Base-by-base conservation (phyloP, 1,139 yeast species). In the Debaryomycetaceae sp. region DNA sequence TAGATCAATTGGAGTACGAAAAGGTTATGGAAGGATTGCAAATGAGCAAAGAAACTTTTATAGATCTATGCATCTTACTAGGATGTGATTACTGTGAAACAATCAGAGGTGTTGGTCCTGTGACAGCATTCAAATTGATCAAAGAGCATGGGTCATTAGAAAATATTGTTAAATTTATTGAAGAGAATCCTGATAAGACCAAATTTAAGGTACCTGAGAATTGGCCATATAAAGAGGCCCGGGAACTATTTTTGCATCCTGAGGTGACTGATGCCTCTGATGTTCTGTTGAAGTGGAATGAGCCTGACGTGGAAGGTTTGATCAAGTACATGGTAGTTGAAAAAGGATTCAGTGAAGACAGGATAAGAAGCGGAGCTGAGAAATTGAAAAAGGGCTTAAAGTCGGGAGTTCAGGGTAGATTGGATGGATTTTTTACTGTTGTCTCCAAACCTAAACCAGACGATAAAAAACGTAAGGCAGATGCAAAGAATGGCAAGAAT, bases 11-110 rank as follows among this genome's bases (percentile, higher is more conserved):
- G 41, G 76, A 81, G 42, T 78, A 86, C 35, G 70, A 68, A 5
- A 75, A 77, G 41, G 94, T 88, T 0, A 65, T 91, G 43, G 84
- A 81, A 48, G 95, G 91, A 0, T 70, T 92, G 45, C 92, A 75
- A 19, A 70, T 92, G 73, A 78, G 80, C 37, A 71, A 77, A 40
- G 77, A 75, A 19, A 85, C 89, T 42, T 92, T 92, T 60, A 78
- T 94, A 39, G 99, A 92, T 59, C 65, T 92, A 53, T 91, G 98
- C 67, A 92, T 94, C 36, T 70, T 92, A 53, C 69, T 94, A 34
- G 99, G 99, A 1, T 92, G 98, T 64, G 99, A 92, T 66, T 92
- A 92, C 61, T 88, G 96, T 66, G 98, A 92, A 49, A 87, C 96
- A 2, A 91, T 94, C 43, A 79, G 80, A 49, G 98, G 98, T 11